Base-by-base conservation (phyloP, 345 rosid genomes). In the Dipteronia sinensis region DNA sequence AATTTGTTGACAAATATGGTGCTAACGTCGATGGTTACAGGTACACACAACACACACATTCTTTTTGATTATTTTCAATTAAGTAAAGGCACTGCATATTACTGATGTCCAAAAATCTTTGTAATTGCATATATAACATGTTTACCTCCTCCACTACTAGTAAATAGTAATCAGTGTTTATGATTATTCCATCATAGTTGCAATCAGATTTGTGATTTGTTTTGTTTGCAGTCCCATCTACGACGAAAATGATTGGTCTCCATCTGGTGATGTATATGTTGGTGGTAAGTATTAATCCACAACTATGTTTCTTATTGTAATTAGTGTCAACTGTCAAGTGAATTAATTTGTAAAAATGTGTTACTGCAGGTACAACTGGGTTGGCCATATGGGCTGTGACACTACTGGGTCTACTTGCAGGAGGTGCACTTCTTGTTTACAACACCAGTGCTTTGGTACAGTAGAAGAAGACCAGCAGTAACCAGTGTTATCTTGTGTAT, bases 1-100 rank as follows among this genome's bases (percentile, higher is more conserved):
- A 92, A 71, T 96, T 65, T 80, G 92, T 88, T 2, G 99, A 96
- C 97, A 94, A 96, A 79, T 96, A 96, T 19, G 98, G 98, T 38
- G 98, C 99, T 42, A 96, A 94, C 59, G 98, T 96, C 6, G 98
- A 94, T 74, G 97, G 99, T 1, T 96, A 96, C 97, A 93, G 96
- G 99, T 90, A 70, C 27, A 27, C 27, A 27, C 27, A 27, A 70
- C 27, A 27, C 27, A 27, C 27, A 27, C 27, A 27, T 27, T 27
- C 27, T 27, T 27, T 27, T 27, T 29, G 34, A 29, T 29, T 29
- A 3, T 29, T 29, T 29, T 29, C 34, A 29, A 2, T 29, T 29
- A 0, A 29, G 46, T 42, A 7, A 42, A 42, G 46, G 46, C 10
- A 6, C 46, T 42, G 10, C 46, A 42, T 42, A 42, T 42, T 42